Evolutionary conservation across 257 asterid genomes (phyloP).

Genomic region (Thymus mandschuricus): DNA sequence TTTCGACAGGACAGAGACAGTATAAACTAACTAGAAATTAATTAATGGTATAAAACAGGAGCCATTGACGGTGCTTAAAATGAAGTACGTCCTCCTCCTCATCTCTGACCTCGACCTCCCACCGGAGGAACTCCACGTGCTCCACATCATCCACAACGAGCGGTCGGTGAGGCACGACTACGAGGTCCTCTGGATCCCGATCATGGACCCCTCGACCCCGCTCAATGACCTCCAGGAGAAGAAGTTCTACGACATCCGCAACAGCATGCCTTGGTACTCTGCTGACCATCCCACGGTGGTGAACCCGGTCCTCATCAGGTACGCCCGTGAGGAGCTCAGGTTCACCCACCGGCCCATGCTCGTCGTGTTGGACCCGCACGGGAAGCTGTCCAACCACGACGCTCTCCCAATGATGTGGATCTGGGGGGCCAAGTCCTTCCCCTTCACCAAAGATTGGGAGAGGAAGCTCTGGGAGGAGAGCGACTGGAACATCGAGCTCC

Average conservation of each 20-base stretch:
- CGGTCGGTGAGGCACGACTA: slow-evolving; percentile 57
- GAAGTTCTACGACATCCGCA: slow-evolving; percentile 48
- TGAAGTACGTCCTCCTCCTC: slow-evolving; percentile 70
- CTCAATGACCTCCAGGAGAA: slow-evolving; percentile 34
- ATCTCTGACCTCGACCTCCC: slow-evolving; percentile 74
- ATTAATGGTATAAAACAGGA: slow-evolving; percentile 39
- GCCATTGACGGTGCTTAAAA: slow-evolving; percentile 58
- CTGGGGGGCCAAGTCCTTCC: slow-evolving; percentile 85
- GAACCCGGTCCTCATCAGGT: slow-evolving; percentile 64
- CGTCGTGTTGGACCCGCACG: slow-evolving; percentile 84
- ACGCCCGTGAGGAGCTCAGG: slow-evolving; percentile 57
- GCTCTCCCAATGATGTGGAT: slow-evolving; percentile 95
- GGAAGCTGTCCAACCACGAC: slow-evolving; percentile 61
- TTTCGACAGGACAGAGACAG: no score
- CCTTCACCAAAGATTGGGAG: slow-evolving; percentile 69
- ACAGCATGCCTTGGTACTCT: slow-evolving; percentile 86
- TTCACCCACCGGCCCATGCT: slow-evolving; percentile 74
- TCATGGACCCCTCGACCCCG: slow-evolving; percentile 41
- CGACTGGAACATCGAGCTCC: slow-evolving; percentile 64
- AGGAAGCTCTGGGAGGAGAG: slow-evolving; percentile 66
- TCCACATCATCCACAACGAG: slow-evolving; percentile 68
- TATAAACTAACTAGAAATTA: no score
- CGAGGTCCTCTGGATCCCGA: slow-evolving; percentile 91
- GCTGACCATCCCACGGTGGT: slow-evolving; percentile 67
- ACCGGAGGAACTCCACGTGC: slow-evolving; percentile 68